Conservation (phyloP, 1,284 basidiomycete genomes). For the Agroathelia rolfsii region DNA sequence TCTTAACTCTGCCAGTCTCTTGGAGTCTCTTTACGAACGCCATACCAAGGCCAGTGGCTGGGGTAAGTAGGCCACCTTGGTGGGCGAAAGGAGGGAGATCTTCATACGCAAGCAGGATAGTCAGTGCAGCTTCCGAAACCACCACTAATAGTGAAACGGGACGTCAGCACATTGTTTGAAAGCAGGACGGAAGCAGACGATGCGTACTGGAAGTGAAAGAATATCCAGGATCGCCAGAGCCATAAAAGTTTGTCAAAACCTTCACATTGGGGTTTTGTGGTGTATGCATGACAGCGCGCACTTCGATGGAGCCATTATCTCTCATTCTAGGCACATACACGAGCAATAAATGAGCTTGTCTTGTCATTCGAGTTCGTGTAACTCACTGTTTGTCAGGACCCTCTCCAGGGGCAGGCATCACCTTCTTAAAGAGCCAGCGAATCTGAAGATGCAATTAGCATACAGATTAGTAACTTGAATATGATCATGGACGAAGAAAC, state of each 20-base stretch:
- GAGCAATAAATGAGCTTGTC: conserved; percentile 3
- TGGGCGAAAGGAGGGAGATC: conserved; percentile 44
- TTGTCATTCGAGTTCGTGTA: conserved; percentile 5
- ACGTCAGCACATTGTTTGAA: background rate
- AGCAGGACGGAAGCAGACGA: conserved; percentile 1
- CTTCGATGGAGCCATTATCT: conserved; percentile 46
- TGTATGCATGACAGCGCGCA: conserved; percentile 36
- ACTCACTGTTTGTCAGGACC: conserved; percentile 56
- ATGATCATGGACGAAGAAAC: conserved; percentile 12
- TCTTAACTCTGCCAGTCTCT: conserved; percentile 41
- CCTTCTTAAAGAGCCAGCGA: conserved; percentile 40
- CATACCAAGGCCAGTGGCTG: conserved; percentile 68
- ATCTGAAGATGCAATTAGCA: conserved; percentile 25
- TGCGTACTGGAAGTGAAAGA: conserved; percentile 52
- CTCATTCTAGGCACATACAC: conserved; percentile 32
- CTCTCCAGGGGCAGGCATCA: conserved; percentile 45
- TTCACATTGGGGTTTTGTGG: conserved; percentile 35
- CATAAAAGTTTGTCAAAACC: conserved; percentile 50
- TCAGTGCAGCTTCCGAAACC: conserved; percentile 71
- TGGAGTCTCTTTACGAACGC: conserved; percentile 57
- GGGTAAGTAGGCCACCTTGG: conserved; percentile 70
- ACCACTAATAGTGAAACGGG: conserved; percentile 39
- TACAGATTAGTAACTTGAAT: conserved; percentile 1
- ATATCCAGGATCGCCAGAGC: conserved; percentile 78
- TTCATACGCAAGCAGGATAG: conserved; percentile 44